Conservation (phyloP, 306 rosid genomes). For the Medicago ruthenica region DNA sequence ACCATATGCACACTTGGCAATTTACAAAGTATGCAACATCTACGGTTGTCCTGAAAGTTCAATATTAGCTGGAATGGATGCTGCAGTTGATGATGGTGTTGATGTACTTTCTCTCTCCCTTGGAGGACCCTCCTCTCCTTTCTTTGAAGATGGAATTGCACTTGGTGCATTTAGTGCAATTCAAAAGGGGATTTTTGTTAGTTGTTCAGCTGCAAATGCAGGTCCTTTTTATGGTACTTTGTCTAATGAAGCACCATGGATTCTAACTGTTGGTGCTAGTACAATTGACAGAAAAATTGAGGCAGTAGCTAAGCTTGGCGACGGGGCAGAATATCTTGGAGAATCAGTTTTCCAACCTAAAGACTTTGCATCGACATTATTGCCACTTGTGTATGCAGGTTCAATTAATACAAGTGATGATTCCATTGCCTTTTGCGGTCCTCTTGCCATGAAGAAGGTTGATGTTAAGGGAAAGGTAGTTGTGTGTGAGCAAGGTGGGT, state of each 20-base stretch:
- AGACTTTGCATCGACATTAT: constrained; percentile 29
- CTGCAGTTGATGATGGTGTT: constrained; percentile 61
- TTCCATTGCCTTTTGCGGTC: constrained; percentile 35
- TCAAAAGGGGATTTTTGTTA: constrained; percentile 66
- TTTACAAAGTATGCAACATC: constrained; percentile 45
- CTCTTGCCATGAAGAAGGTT: constrained; percentile 32
- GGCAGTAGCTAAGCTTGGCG: constrained; percentile 54
- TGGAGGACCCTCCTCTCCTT: constrained; percentile 43
- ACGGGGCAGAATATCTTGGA: constrained; percentile 45
- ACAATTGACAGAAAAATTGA: constrained; percentile 55
- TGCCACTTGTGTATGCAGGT: constrained; percentile 63
- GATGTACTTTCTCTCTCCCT: constrained; percentile 75
- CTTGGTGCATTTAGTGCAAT: constrained; percentile 67
- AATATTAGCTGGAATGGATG: constrained; percentile 55
- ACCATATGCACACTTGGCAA: constrained; percentile 67
- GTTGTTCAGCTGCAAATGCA: constrained; percentile 63
- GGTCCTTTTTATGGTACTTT: constrained; percentile 57
- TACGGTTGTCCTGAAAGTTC: constrained; percentile 42
- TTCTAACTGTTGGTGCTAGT: constrained; percentile 60
- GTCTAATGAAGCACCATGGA: constrained; percentile 76
- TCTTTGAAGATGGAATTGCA: constrained; percentile 55
- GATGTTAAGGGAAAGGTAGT: constrained; percentile 63
- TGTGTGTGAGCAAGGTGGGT: constrained; percentile 51
- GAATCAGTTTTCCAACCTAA: constrained; percentile 55
- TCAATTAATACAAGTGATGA: constrained; percentile 22